Evolutionary conservation across 352 stramenopile genomes (phyloP).

Genomic region (Saprolegnia parasitica): DNA sequence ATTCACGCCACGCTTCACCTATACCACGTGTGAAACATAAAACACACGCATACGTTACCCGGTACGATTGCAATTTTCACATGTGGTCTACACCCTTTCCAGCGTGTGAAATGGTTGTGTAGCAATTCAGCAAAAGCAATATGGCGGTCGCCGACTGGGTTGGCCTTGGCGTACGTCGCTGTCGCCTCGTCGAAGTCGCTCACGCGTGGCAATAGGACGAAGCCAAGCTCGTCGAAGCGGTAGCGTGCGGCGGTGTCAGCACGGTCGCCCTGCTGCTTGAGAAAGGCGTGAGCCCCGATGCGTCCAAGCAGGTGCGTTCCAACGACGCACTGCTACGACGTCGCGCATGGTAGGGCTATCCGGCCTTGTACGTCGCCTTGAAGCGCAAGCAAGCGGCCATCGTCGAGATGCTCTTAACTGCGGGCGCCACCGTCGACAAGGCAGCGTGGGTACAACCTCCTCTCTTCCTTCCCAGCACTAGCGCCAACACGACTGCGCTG

Average conservation of each 20-base stretch:
- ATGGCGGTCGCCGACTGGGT: conserved; percentile 10
- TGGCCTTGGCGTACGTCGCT: conserved; percentile 1
- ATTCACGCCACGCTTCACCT: no score
- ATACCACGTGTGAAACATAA: no score
- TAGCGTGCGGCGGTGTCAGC: neutral
- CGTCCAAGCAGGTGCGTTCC: neutral
- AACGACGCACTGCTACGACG: no score
- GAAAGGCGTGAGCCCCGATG: conserved; percentile 1
- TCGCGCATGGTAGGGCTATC: neutral
- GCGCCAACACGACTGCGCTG: no score
- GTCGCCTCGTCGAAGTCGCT: neutral
- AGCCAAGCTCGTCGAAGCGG: conserved; percentile 1
- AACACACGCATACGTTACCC: no score
- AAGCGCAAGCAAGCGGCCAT: neutral
- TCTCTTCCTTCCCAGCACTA: no score
- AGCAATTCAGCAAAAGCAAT: no score
- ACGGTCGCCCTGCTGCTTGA: neutral
- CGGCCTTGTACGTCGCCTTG: neutral
- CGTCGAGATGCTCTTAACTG: neutral
- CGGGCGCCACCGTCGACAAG: neutral
- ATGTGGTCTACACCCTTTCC: no score
- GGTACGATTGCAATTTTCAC: no score
- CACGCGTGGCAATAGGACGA: neutral
- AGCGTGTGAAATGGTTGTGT: no score
- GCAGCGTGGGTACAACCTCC: neutral